Conservation (phyloP, 176 grass and related monocot species). For the Eleusine coracana region DNA sequence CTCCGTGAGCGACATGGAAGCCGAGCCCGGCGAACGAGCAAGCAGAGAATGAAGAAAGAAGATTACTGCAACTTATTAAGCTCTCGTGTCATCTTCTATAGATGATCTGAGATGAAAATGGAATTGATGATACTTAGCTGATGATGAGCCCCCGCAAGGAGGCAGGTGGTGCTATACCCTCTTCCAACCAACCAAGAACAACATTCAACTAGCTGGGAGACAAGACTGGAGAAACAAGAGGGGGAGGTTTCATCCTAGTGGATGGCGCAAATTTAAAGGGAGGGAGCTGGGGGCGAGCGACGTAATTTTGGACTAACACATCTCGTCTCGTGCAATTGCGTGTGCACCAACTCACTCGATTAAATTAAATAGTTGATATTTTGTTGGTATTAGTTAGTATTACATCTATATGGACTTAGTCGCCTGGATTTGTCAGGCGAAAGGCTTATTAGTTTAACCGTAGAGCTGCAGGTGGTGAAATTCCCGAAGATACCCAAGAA, state of each 20-base stretch:
- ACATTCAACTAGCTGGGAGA: neutral
- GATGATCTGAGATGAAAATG: neutral
- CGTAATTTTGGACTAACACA: conserved; percentile 1
- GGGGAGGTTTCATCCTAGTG: neutral
- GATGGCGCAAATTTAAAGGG: neutral
- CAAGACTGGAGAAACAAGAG: neutral
- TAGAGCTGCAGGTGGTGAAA: conserved; percentile 1
- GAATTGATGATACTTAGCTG: neutral
- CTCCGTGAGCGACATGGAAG: conserved; percentile 47
- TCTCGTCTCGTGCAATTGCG: conserved; percentile 15
- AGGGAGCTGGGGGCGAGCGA: neutral
- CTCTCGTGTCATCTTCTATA: neutral
- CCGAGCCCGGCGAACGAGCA: neutral
- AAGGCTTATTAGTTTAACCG: conserved; percentile 2
- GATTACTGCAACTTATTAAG: neutral
- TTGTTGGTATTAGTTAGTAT: neutral
- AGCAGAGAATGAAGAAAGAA: neutral
- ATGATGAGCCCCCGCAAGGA: neutral
- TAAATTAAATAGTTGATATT: neutral
- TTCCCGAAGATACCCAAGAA: conserved; percentile 35
- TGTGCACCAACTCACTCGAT: conserved; percentile 37
- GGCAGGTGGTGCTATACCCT: neutral
- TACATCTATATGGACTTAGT: neutral
- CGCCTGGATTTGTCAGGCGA: neutral
- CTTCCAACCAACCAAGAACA: conserved; percentile 1